Conservation (phyloP, 345 rosid species). For the Populus davidiana region DNA sequence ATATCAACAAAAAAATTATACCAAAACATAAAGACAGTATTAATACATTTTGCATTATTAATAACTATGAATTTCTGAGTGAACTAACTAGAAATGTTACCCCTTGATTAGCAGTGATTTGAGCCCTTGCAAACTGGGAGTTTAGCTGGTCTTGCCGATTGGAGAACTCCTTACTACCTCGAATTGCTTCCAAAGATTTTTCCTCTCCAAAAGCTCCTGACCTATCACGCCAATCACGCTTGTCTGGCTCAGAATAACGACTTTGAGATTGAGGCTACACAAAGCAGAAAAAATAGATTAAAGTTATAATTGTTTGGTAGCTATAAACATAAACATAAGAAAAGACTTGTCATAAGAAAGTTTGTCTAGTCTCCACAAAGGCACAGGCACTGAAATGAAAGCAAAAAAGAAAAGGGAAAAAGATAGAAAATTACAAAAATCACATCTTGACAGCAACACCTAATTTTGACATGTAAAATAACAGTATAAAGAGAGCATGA, state of each 20-base stretch:
- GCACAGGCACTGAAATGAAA: neutral
- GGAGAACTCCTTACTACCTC: slow-evolving; percentile 14
- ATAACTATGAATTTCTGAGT: neutral
- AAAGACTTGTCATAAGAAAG: neutral
- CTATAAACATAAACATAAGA: neutral
- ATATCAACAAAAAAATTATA: too few relatives aligned
- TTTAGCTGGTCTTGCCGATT: slow-evolving; percentile 43
- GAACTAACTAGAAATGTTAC: slow-evolving; percentile 14
- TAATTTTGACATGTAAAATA: neutral
- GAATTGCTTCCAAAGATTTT: slow-evolving; percentile 47
- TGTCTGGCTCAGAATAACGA: slow-evolving; percentile 74
- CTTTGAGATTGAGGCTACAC: slow-evolving; percentile 45
- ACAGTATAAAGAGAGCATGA: neutral
- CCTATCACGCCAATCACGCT: slow-evolving; percentile 79
- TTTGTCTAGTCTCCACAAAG: neutral
- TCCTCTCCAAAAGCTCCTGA: slow-evolving; percentile 60
- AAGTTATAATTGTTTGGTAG: neutral
- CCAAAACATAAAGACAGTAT: neutral
- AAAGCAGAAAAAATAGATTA: neutral
- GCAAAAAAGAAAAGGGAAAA: neutral
- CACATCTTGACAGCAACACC: neutral
- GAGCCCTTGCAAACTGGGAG: slow-evolving; percentile 41
- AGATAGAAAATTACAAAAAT: neutral
- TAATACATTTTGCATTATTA: neutral
- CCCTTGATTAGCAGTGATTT: slow-evolving; percentile 47